These are phyloP conservation scores for Camellia oleifera DNA, from an alignment of 179 eudicot species.

Conservation along the genomic window DNA sequence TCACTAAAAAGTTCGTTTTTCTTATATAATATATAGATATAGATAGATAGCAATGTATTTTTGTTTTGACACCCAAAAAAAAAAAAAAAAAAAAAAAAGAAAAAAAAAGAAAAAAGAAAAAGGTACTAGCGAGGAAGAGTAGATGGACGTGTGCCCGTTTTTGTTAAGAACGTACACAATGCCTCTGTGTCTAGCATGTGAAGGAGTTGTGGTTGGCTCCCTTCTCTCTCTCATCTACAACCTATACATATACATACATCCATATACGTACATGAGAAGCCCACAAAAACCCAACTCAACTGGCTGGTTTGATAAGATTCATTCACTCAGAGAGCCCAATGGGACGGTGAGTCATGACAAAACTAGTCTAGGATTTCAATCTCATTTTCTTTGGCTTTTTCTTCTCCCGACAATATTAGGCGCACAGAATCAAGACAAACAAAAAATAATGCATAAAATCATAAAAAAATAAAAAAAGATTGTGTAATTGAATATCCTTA, in stretches of 20 bases:
- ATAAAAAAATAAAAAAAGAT: no score
- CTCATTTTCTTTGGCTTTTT: constrained; percentile 24
- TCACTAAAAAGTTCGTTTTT: no score
- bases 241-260: not conserved
- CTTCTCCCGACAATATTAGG: not conserved
- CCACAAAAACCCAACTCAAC: not conserved
- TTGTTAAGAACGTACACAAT: constrained; percentile 24
- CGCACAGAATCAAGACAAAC: no score
- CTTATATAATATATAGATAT: no score
- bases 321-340: not conserved
- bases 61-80: no score
- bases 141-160: constrained; percentile 26
- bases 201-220: not conserved
- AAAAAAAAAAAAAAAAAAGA: no score
- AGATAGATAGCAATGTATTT: no score
- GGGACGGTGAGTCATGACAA: constrained; percentile 34
- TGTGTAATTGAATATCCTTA: no score
- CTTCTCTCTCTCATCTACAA: constrained; percentile 1
- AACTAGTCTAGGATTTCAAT: constrained; percentile 29
- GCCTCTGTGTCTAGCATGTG: constrained; percentile 29
- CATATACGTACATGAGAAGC: not conserved
- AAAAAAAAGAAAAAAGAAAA: no score
- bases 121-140: not conserved
- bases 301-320: not conserved
- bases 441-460: no score